These are phyloP conservation scores for Claviceps pazoutovae DNA, from an alignment of 2,329 filamentous ascomycete genomes.

Conservation along the genomic window DNA sequence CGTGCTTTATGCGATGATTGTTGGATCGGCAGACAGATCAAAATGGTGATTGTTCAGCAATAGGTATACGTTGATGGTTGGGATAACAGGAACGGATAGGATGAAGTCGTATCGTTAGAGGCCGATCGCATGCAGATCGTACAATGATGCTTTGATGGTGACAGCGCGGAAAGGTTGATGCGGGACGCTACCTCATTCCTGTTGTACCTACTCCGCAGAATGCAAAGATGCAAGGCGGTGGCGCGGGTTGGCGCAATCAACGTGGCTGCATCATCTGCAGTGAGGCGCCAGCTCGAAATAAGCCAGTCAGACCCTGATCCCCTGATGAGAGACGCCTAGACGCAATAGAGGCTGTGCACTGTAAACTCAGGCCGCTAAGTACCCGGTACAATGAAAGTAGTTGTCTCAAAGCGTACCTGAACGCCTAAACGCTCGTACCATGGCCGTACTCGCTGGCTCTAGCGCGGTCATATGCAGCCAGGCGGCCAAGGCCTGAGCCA, in stretches of 20 bases:
- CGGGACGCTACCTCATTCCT: not conserved
- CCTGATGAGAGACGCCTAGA: no score
- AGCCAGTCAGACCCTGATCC: no score
- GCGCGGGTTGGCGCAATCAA: not conserved
- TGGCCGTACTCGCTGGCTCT: not conserved
- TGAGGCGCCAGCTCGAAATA: no score
- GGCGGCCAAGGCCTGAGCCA: not conserved
- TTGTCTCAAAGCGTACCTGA: not conserved
- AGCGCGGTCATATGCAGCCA: not conserved
- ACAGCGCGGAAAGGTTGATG: not conserved
- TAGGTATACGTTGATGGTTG: no score
- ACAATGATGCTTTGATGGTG: not conserved
- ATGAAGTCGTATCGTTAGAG: not conserved
- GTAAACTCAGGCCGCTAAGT: no score
- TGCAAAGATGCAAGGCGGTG: not conserved
- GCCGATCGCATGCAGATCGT: not conserved
- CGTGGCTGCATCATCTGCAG: not conserved
- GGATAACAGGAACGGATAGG: not conserved
- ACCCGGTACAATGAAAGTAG: not conserved
- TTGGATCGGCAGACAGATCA: no score
- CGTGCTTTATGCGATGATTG: no score
- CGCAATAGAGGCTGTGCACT: no score
- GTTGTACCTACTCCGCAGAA: not conserved
- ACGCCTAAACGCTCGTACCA: not conserved
- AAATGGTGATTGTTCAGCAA: no score